phyloP scores from a whole-genome alignment of 345 rosid genomes.

The Erodium maritimum region DNA sequence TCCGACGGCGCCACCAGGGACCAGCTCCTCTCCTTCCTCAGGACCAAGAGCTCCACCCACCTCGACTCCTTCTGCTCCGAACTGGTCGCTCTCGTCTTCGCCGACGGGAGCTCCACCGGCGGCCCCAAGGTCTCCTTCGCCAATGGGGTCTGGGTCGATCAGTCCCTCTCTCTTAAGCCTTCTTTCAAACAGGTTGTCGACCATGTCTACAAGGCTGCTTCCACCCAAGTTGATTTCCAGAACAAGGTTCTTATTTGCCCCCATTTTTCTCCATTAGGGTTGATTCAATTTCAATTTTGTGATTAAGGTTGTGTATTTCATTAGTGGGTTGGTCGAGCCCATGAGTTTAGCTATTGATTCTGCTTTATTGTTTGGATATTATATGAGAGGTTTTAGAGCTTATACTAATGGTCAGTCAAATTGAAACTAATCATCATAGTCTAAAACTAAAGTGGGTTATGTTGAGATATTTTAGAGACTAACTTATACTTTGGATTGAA shows the following conservation, averaged over 20 bases:
- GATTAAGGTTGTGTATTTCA: not conserved
- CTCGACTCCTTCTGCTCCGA: slow-evolving; percentile 13
- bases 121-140: slow-evolving; percentile 8
- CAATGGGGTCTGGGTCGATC: slow-evolving; percentile 11
- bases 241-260: slow-evolving; percentile 6
- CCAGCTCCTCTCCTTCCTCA: slow-evolving; percentile 19
- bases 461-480: no score
- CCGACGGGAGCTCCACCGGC: slow-evolving; percentile 2
- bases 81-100: slow-evolving; percentile 10
- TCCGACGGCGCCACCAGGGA: slow-evolving; percentile 8
- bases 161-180: slow-evolving; percentile 2
- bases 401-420: not conserved
- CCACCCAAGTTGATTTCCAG: slow-evolving; percentile 9
- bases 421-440: no score
- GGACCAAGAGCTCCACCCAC: slow-evolving; percentile 9
- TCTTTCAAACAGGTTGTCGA: slow-evolving; percentile 13
- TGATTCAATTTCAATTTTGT: no score
- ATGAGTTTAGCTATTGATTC: not conserved
- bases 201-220: slow-evolving; percentile 8
- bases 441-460: no score
- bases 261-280: not conserved
- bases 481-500: no score
- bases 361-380: not conserved
- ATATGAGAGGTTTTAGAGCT: not conserved
- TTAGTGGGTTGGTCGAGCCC: not conserved